Percentiles rank a stretch among this genome's conserved stretches.
phyloP scores from a whole-genome alignment of 352 stramenopile genomes.

The Phytophthora idaei region DNA sequence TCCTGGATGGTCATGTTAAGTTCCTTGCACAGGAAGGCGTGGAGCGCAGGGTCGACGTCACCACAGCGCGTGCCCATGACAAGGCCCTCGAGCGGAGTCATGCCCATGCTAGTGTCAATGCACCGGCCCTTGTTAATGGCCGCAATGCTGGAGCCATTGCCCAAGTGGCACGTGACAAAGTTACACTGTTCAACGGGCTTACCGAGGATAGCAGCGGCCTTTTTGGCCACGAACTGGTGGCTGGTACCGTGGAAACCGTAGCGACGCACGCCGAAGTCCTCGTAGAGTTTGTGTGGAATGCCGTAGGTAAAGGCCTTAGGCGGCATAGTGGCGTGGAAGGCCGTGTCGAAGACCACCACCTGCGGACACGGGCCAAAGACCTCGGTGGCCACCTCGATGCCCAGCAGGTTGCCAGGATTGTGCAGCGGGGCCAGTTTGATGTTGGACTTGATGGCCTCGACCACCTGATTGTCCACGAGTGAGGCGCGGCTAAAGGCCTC shows the following conservation, averaged over 20 bases:
- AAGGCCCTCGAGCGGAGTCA: conserved; percentile 88
- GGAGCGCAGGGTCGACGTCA: conserved; percentile 86
- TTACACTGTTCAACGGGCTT: conserved; percentile 68
- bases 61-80: conserved; percentile 91
- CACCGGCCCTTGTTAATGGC: conserved; percentile 75
- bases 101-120: conserved; percentile 91
- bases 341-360: conserved; percentile 92
- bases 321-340: conserved; percentile 89
- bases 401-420: conserved; percentile 87
- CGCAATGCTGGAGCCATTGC: conserved; percentile 87
- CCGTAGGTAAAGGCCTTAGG: conserved; percentile 84
- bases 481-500: conserved; percentile 69
- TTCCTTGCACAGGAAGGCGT: conserved; percentile 74
- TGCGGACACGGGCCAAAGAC: conserved; percentile 76
- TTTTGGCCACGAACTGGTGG: conserved; percentile 83
- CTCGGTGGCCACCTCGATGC: conserved; percentile 82
- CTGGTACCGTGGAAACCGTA: conserved; percentile 93
- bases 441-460: conserved; percentile 66
- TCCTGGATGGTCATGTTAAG: conserved; percentile 74
- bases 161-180: conserved; percentile 89
- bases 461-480: conserved; percentile 57
- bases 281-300: conserved; percentile 79
- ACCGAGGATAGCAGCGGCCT: conserved; percentile 62
- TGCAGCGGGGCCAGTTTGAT: conserved; percentile 81
- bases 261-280: conserved; percentile 82